Evolutionary conservation across 345 rosid genomes (phyloP).

Genomic region (Isatis tinctoria): DNA sequence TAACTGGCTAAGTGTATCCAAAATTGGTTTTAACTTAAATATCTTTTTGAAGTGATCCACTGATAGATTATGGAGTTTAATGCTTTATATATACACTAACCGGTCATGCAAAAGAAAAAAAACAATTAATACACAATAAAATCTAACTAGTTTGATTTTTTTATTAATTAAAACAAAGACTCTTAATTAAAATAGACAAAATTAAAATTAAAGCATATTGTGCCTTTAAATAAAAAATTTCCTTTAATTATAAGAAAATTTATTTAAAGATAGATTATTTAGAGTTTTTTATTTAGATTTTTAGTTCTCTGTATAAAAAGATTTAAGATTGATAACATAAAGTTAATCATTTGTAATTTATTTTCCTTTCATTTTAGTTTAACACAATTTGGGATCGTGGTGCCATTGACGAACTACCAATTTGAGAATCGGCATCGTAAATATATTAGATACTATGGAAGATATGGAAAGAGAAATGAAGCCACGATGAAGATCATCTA

Average conservation of each 20-base stretch:
- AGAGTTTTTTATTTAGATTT: too few species aligned
- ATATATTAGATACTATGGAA: neutral
- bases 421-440: neutral
- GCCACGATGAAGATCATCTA: neutral
- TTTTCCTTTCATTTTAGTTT: too few species aligned
- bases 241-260: neutral
- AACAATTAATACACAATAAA: neutral
- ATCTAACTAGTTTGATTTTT: neutral
- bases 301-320: too few species aligned
- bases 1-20: neutral
- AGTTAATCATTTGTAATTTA: too few species aligned
- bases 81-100: neutral
- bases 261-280: too few species aligned
- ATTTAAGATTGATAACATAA: too few species aligned
- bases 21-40: neutral
- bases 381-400: neutral
- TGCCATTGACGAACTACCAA: neutral
- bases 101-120: neutral
- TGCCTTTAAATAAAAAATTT: neutral
- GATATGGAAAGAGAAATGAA: neutral
- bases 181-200: neutral
- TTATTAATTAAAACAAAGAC: neutral
- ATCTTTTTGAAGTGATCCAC: neutral
- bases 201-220: neutral
- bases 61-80: neutral